phyloP scores from a whole-genome alignment of 306 rosid species.

The Ormosia emarginata region DNA sequence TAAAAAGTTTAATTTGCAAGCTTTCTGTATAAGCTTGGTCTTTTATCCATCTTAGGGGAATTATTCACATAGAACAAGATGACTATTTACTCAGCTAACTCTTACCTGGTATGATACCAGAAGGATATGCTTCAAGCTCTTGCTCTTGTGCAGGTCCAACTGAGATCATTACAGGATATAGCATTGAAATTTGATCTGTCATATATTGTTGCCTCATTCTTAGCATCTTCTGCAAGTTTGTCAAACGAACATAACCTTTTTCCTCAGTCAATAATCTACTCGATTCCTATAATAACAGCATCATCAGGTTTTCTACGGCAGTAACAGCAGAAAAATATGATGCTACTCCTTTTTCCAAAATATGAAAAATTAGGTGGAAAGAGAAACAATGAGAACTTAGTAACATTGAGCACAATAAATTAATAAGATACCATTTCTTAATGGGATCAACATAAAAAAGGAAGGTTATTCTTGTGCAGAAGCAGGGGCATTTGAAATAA shows the following conservation, averaged over 20 bases:
- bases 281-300: constrained; percentile 54
- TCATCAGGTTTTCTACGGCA: constrained; percentile 25
- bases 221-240: constrained; percentile 60
- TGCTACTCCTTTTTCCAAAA: not conserved
- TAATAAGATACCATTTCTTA: not conserved
- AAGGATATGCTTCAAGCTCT: constrained; percentile 92
- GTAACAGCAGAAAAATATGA: constrained; percentile 14
- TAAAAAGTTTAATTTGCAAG: not conserved
- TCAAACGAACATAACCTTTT: constrained; percentile 59
- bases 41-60: not conserved
- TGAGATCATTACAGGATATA: constrained; percentile 77
- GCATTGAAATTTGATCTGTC: constrained; percentile 77
- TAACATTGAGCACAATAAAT: not conserved
- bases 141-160: constrained; percentile 83
- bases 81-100: not conserved
- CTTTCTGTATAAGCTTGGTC: constrained; percentile 12
- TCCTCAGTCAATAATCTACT: constrained; percentile 55
- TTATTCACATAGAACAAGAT: not conserved
- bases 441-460: not conserved
- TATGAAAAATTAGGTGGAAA: not conserved
- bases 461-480: not conserved
- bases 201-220: constrained; percentile 74
- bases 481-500: not conserved
- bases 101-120: constrained; percentile 61
- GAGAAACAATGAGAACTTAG: not conserved